Percentiles rank a stretch among this genome's conserved stretches.
These are phyloP conservation scores for Pichia sp. DNA, from an alignment of 1,139 yeast genomes.

Conservation along the genomic window DNA sequence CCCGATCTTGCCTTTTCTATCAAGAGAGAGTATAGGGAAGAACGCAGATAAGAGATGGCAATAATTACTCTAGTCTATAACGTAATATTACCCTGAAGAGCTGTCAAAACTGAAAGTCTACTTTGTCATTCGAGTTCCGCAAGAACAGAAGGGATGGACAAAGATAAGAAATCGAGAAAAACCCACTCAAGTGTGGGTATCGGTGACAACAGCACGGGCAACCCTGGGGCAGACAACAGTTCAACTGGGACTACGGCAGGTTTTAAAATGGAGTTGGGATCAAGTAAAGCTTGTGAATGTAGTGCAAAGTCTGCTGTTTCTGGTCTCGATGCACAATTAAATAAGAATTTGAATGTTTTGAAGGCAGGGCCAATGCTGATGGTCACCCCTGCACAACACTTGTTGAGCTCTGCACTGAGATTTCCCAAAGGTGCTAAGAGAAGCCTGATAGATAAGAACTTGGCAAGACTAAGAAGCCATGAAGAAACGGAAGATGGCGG, in stretches of 20 bases:
- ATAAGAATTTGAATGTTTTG: conserved; percentile 3
- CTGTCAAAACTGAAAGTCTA: not conserved
- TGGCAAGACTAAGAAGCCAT: not conserved
- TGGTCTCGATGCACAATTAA: not conserved
- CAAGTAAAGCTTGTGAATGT: not conserved
- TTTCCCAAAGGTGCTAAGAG: conserved; percentile 2
- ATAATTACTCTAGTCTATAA: too few relatives aligned
- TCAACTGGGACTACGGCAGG: not conserved
- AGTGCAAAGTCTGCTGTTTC: not conserved
- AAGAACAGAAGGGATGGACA: not conserved
- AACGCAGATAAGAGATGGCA: too few relatives aligned
- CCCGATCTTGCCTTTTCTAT: not conserved
- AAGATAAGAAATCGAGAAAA: not conserved
- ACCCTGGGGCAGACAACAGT: not conserved
- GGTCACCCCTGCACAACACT: conserved; percentile 8
- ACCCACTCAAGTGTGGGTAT: not conserved
- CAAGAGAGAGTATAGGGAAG: too few relatives aligned
- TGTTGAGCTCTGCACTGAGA: conserved; percentile 5
- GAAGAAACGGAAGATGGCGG: not conserved
- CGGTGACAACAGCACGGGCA: not conserved
- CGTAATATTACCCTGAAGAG: not conserved
- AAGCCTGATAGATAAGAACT: not conserved
- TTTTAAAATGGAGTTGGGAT: not conserved
- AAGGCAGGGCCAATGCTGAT: conserved; percentile 4
- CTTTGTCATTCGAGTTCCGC: not conserved